Percentiles rank a stretch among this genome's conserved stretches.
phyloP scores from a whole-genome alignment of 2,329 filamentous ascomycete genomes.

The Exophiala phaeomuriformis region DNA sequence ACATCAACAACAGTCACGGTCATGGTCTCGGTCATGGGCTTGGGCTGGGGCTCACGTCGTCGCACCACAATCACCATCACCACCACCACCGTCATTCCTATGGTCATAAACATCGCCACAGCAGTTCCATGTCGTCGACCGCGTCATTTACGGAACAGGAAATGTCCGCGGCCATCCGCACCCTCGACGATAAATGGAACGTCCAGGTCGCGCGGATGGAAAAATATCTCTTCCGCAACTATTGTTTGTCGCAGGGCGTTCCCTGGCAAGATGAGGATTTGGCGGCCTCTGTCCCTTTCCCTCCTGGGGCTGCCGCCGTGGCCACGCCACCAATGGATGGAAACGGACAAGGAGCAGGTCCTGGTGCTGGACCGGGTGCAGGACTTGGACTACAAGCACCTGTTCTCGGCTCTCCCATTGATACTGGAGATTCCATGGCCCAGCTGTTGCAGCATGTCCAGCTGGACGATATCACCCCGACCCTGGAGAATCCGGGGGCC shows the following conservation, averaged over 20 bases:
- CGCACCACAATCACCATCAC: no score
- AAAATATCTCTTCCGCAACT: slow-evolving; percentile 42
- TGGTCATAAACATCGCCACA: slow-evolving; percentile 16
- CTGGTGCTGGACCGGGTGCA: no score
- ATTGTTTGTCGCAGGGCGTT: slow-evolving; percentile 35
- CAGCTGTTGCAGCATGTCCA: slow-evolving; percentile 22
- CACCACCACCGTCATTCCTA: no score
- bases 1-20: not conserved
- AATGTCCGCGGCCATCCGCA: slow-evolving; percentile 36
- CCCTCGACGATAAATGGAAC: slow-evolving; percentile 42
- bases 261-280: slow-evolving; percentile 18
- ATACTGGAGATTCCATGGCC: slow-evolving; percentile 17
- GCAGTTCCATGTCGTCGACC: slow-evolving; percentile 14
- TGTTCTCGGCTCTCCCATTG: not conserved
- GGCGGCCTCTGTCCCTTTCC: no score
- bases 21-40: no score
- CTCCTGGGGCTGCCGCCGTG: no score
- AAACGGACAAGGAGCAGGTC: no score
- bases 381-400: no score
- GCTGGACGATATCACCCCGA: slow-evolving; percentile 18
- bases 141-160: slow-evolving; percentile 32
- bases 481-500: slow-evolving; percentile 5
- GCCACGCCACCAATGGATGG: no score
- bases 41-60: no score
- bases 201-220: slow-evolving; percentile 37